These are phyloP conservation scores for Kluyveromyces aestuarii DNA, from an alignment of 805 yeast species.

Conservation along the genomic window DNA sequence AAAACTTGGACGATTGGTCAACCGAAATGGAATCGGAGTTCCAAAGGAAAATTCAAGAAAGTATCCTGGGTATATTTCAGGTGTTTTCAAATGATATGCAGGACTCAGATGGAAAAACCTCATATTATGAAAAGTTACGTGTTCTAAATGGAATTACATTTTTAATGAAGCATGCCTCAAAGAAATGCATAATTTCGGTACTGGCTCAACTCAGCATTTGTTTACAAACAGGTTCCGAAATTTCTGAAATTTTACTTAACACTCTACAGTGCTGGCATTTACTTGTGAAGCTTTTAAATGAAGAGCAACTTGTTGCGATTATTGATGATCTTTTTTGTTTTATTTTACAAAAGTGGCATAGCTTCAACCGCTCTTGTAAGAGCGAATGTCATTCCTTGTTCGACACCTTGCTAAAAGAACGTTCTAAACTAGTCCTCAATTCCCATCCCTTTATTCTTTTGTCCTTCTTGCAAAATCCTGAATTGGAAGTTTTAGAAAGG, in stretches of 20 bases:
- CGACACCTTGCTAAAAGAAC: slow-evolving; percentile 20
- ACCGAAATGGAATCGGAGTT: slow-evolving; percentile 25
- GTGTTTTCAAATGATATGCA: slow-evolving; percentile 72
- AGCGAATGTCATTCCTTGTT: slow-evolving; percentile 45
- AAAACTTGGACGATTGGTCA: slow-evolving; percentile 20
- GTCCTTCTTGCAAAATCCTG: slow-evolving; percentile 54
- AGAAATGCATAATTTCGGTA: slow-evolving; percentile 51
- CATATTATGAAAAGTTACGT: slow-evolving; percentile 60
- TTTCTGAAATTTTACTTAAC: slow-evolving; percentile 45
- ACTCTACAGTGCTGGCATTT: slow-evolving; percentile 63
- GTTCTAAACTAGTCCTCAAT: slow-evolving; percentile 11
- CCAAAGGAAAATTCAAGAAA: slow-evolving; percentile 40
- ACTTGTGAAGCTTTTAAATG: slow-evolving; percentile 47
- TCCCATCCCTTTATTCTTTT: slow-evolving; percentile 44
- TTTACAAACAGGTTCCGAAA: slow-evolving; percentile 68
- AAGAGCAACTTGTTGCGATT: slow-evolving; percentile 51
- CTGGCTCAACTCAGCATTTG: slow-evolving; percentile 83
- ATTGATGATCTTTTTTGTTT: slow-evolving; percentile 69
- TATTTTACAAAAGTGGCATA: slow-evolving; percentile 56
- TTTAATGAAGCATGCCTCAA: slow-evolving; percentile 42
- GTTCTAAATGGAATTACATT: slow-evolving; percentile 69
- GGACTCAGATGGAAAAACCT: slow-evolving; percentile 60
- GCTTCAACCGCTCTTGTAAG: slow-evolving; percentile 42
- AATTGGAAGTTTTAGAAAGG: slow-evolving; percentile 42
- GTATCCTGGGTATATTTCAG: slow-evolving; percentile 68